Evolutionary conservation across 345 rosid genomes (phyloP).

Genomic region (Rhizophora apiculata): DNA sequence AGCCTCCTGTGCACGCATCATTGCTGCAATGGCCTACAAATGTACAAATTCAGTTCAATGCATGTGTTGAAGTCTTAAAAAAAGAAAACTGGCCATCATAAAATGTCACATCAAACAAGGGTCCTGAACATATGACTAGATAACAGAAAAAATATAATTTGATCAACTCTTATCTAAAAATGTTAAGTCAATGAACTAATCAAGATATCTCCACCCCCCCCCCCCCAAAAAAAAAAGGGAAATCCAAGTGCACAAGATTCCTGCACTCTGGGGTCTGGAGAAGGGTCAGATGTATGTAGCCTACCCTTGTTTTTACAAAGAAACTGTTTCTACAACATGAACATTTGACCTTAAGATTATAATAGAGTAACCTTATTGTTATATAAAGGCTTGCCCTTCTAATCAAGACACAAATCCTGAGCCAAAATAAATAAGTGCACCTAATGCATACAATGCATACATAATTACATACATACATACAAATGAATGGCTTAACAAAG

Average conservation of each 20-base stretch:
- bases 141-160: neutral
- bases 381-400: too few species aligned
- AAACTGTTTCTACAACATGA: too few species aligned
- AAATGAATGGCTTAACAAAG: neutral
- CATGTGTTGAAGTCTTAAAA: too few species aligned
- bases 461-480: too few species aligned
- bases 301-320: too few species aligned
- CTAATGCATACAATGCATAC: neutral
- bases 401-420: neutral
- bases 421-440: neutral
- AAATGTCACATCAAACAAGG: neutral
- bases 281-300: too few species aligned
- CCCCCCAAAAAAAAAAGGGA: neutral
- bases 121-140: neutral
- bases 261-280: too few species aligned
- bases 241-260: too few species aligned
- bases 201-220: neutral
- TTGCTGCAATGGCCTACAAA: conserved; percentile 96
- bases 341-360: too few species aligned
- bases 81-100: too few species aligned
- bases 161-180: conserved; percentile 1
- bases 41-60: conserved; percentile 14
- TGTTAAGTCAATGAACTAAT: neutral
- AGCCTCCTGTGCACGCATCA: conserved; percentile 98
- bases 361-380: too few species aligned